Percentiles rank a stretch among this genome's conserved stretches.
Conservation (phyloP, 441 rosid genomes). For the Erodium chrysanthum region DNA sequence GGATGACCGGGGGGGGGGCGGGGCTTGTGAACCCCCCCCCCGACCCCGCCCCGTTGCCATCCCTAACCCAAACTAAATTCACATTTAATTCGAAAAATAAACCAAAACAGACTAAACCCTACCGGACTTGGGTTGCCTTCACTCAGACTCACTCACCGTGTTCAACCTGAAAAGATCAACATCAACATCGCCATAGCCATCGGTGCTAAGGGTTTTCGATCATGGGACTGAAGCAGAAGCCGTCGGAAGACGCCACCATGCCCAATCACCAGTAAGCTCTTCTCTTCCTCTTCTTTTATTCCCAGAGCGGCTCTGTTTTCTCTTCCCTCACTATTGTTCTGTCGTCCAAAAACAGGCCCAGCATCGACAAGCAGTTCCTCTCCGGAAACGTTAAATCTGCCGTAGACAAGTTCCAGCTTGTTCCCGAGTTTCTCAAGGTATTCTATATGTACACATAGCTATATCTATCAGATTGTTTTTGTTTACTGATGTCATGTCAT, state of each 20-base stretch:
- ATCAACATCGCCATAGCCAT: no score
- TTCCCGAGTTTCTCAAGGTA: constrained; percentile 89
- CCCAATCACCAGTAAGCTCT: constrained; percentile 4
- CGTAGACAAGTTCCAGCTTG: constrained; percentile 59
- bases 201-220: background rate
- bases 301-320: background rate
- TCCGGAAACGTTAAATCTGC: constrained; percentile 56
- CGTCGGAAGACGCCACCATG: background rate
- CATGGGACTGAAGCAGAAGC: background rate
- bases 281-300: background rate
- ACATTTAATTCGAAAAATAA: no score
- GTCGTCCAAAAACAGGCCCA: background rate
- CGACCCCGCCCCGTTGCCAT: no score
- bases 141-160: no score
- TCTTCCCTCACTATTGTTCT: background rate
- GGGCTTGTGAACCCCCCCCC: no score
- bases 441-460: background rate
- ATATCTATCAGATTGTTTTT: background rate
- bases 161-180: no score
- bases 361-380: constrained; percentile 40
- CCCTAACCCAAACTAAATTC: no score
- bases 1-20: no score
- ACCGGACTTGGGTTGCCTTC: no score
- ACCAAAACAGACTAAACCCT: no score
- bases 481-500: background rate